Evolutionary conservation across 2,329 filamentous ascomycete species (phyloP), one percentile per base, ranked within the genome.

Genomic region (Paraphoma sp.): DNA sequence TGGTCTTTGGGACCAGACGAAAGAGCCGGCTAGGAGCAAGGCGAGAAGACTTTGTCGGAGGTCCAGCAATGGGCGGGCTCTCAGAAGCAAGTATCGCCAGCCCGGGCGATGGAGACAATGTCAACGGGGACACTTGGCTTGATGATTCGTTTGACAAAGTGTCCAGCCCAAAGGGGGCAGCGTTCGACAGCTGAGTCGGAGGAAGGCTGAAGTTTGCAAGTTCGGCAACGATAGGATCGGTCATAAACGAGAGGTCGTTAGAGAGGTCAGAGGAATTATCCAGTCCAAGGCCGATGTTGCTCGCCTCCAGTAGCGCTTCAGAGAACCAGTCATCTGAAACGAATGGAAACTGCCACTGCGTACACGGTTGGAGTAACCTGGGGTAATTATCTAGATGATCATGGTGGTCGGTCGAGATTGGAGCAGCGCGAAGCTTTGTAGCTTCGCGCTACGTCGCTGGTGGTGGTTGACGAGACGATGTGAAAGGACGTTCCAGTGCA

Each of bases 301-400:
- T 49, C 18, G 23, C 16, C 30, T 49, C 47, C 38, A 49, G 23
- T 6, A 12, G 17, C 4, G 16, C 2, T 6, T 14, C 31, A 23
- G 47, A 42, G 36, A 49, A 49, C 36, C 47, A 49, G 44, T 30
- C 33, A 30, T 53, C 50, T 42, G 44, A 18, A 18, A 17, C 3
- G 4, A 18, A 14, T 11, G n/a, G 12, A 11, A 8, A 8, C 6
- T 28, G 16, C 50, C 50, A 53, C 6, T 41, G 23, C 14, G n/a
- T 3, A n/a, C 48, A 45, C 30, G 29, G 45, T 49, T 48, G 45
- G 45, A 41, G 23, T 38, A 46, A 40, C 54, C 36, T 29, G 38
- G 38, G 28, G 28, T 30, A 41, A 36, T 48, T 31, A 31, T 57
- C 45, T 53, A 53, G 43, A 48, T 50, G 53, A 56, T 56, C 53